Evolutionary conservation across 192 early-diverging fungal genomes (phyloP).

Genomic region (Linnemannia elongata): DNA sequence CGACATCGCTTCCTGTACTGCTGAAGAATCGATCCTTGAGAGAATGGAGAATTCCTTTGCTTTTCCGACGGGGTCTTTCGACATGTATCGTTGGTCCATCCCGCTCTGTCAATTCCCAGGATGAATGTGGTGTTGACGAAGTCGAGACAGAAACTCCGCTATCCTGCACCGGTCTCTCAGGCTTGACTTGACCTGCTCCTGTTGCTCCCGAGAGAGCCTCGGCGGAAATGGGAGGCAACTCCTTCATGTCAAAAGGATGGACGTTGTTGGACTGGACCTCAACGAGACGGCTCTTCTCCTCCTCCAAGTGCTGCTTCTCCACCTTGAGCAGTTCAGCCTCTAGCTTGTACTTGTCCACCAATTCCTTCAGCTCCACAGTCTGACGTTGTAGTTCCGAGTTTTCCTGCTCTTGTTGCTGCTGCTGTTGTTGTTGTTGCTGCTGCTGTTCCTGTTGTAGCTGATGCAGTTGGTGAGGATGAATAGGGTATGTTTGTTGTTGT

Average conservation of each 20-base stretch:
- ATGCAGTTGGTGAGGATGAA: neutral
- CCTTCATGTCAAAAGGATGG: constrained; percentile 42
- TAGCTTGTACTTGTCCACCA: constrained; percentile 40
- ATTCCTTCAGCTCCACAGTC: constrained; percentile 15
- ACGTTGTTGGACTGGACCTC: neutral
- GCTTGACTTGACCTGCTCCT: neutral
- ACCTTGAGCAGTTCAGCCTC: constrained; percentile 48
- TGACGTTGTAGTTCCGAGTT: constrained; percentile 30
- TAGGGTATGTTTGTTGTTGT: constrained; percentile 12
- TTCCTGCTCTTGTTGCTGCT: constrained; percentile 10
- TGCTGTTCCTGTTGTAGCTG: constrained; percentile 20
- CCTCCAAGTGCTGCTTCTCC: constrained; percentile 29
- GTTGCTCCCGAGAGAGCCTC: neutral
- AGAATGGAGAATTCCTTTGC: constrained; percentile 47
- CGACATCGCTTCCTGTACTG: constrained; percentile 25
- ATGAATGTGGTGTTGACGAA: constrained; percentile 46
- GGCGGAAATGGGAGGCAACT: constrained; percentile 36
- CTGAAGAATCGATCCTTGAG: constrained; percentile 52
- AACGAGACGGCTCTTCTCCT: constrained; percentile 18
- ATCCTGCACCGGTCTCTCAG: constrained; percentile 36
- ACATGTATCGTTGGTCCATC: constrained; percentile 15
- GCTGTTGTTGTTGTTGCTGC: constrained; percentile 16
- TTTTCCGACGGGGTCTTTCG: constrained; percentile 48
- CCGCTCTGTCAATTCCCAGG: constrained; percentile 49
- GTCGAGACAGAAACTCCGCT: constrained; percentile 52